A percentile compares a stretch with the other conserved stretches of the same genome.
These are phyloP conservation scores for Asclepias syriaca DNA, from an alignment of 257 asterid genomes.

Conservation along the genomic window DNA sequence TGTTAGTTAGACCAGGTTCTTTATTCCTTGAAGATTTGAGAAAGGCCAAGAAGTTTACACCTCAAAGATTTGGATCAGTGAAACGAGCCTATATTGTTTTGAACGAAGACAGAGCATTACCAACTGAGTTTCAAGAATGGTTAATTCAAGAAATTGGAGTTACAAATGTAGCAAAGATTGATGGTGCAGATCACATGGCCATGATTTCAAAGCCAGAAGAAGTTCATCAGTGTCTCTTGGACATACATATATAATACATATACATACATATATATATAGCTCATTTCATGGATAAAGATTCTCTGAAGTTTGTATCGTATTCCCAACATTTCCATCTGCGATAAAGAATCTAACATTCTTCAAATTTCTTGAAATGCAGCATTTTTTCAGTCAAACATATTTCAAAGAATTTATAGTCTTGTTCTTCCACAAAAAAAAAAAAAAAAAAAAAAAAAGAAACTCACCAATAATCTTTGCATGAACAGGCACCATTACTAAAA, in stretches of 20 bases:
- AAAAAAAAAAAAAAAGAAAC: too few relatives aligned
- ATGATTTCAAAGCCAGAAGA: conserved; percentile 3
- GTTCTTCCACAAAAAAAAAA: too few relatives aligned
- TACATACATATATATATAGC: too few relatives aligned
- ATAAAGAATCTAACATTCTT: too few relatives aligned
- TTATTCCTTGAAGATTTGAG: conserved; percentile 4
- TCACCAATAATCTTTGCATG: too few relatives aligned
- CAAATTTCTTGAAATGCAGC: too few relatives aligned
- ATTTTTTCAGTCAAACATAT: too few relatives aligned
- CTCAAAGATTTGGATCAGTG: background rate
- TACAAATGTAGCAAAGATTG: background rate
- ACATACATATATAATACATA: background rate
- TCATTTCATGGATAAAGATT: too few relatives aligned
- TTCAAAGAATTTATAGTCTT: too few relatives aligned
- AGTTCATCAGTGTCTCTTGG: background rate
- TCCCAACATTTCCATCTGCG: too few relatives aligned
- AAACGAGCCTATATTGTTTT: background rate
- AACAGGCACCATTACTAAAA: too few relatives aligned
- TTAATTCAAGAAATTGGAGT: background rate
- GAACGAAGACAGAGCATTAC: background rate
- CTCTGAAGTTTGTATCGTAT: too few relatives aligned
- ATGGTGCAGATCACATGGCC: background rate
- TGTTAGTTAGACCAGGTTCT: background rate
- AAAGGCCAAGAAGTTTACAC: background rate
- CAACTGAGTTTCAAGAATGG: background rate